Conservation (phyloP, 2,329 filamentous ascomycete species). For the Aspergillus tamarii region DNA sequence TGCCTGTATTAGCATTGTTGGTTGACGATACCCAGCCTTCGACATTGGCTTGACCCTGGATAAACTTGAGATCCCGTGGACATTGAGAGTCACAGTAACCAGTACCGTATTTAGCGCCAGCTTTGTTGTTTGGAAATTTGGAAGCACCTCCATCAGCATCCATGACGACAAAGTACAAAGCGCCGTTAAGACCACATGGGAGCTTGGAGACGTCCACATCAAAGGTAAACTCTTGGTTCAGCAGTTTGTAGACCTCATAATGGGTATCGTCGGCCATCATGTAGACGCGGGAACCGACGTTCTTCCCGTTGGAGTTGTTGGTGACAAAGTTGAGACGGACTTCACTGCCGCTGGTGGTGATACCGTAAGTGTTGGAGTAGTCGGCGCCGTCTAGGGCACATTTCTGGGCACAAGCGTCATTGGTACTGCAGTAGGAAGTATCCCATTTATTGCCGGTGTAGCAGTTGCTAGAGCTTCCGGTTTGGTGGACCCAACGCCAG, state of each 20-base stretch:
- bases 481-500: constrained; percentile 62
- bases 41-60: constrained; percentile 56
- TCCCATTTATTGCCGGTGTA: constrained; percentile 60
- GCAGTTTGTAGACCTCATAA: constrained; percentile 68
- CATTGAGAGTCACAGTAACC: constrained; percentile 69
- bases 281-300: constrained; percentile 61
- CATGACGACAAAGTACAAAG: constrained; percentile 68
- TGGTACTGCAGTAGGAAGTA: constrained; percentile 51
- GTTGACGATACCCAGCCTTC: constrained; percentile 56
- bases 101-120: constrained; percentile 63
- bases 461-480: constrained; percentile 57
- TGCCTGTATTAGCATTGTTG: constrained; percentile 59
- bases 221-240: constrained; percentile 72
- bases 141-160: constrained; percentile 61
- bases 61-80: constrained; percentile 52
- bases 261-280: constrained; percentile 64
- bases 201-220: constrained; percentile 71
- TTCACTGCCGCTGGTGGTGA: constrained; percentile 53
- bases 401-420: constrained; percentile 56
- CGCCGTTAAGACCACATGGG: constrained; percentile 72
- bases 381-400: constrained; percentile 62
- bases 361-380: constrained; percentile 57
- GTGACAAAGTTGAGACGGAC: constrained; percentile 56
- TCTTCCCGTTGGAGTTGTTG: constrained; percentile 32
- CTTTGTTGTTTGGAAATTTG: constrained; percentile 56